Conservation (phyloP, 2,329 filamentous ascomycete species). For the Thermothelomyces thermophilus region DNA sequence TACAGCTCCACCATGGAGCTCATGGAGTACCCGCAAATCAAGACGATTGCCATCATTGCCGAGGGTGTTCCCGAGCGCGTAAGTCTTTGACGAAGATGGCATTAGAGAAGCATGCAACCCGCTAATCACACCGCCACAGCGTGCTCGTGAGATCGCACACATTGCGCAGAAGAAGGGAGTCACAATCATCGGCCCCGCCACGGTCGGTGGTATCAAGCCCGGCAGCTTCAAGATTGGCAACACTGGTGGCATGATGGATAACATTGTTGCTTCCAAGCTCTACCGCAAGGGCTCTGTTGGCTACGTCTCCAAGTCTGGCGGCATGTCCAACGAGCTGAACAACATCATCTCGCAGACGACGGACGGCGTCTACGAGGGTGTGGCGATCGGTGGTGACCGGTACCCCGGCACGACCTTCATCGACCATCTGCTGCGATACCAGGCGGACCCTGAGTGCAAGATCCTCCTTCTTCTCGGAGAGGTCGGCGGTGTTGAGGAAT, state of each 20-base stretch:
- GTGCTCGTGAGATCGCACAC: conserved; percentile 95
- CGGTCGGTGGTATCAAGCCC: conserved; percentile 98
- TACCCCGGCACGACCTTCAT: conserved; percentile 99
- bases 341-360: conserved; percentile 97
- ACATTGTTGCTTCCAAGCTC: conserved; percentile 99
- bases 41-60: conserved; percentile 98
- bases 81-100: conserved; percentile 38
- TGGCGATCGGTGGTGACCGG: conserved; percentile 97
- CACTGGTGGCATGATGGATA: conserved; percentile 99
- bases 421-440: conserved; percentile 94
- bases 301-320: conserved; percentile 99
- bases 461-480: conserved; percentile 93
- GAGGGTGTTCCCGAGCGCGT: conserved; percentile 98
- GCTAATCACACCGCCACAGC: conserved; percentile 44
- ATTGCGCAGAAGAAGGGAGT: conserved; percentile 97
- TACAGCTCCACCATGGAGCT: conserved; percentile 98
- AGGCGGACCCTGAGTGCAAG: conserved; percentile 96
- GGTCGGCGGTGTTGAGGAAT: conserved; percentile 98
- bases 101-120: not conserved
- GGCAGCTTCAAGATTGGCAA: conserved; percentile 99
- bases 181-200: conserved; percentile 97
- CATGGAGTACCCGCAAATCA: conserved; percentile 95
- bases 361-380: conserved; percentile 97
- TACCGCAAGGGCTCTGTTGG: conserved; percentile 98
- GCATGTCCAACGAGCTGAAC: conserved; percentile 99